phyloP scores from a whole-genome alignment of 257 asterid genomes.

The Haberlea rhodopensis region DNA sequence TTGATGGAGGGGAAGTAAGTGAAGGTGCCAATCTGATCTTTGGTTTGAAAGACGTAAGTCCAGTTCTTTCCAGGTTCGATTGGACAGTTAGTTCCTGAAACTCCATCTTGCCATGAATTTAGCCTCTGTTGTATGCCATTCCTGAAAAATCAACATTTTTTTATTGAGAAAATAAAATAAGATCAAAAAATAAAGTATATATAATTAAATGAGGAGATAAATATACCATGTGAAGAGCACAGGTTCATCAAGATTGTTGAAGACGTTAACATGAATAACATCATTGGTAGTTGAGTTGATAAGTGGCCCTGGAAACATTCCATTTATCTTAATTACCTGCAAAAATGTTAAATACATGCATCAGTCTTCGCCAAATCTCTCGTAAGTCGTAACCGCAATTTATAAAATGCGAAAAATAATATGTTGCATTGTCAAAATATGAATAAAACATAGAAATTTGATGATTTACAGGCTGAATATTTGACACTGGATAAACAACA shows the following conservation, averaged over 20 bases:
- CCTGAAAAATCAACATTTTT: too few relatives aligned
- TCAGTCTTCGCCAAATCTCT: background rate
- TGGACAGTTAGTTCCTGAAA: conserved; percentile 67
- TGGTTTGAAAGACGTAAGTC: conserved; percentile 54
- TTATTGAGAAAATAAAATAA: too few relatives aligned
- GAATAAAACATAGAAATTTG: background rate
- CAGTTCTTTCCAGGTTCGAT: conserved; percentile 55
- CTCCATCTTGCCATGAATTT: conserved; percentile 81
- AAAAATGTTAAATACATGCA: background rate
- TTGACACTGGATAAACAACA: conserved; percentile 22
- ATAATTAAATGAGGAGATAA: too few relatives aligned
- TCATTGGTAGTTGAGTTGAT: conserved; percentile 60
- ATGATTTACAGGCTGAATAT: conserved; percentile 28
- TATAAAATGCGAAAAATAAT: background rate
- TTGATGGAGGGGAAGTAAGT: conserved; percentile 54
- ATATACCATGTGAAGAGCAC: conserved; percentile 69
- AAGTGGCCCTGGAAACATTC: conserved; percentile 67
- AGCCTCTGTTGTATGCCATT: conserved; percentile 70
- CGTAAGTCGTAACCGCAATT: too few relatives aligned
- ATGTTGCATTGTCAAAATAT: background rate
- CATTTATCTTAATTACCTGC: conserved; percentile 67
- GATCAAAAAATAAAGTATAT: too few relatives aligned
- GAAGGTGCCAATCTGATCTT: conserved; percentile 65
- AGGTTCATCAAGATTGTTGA: conserved; percentile 54
- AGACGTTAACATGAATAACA: conserved; percentile 46